phyloP scores from a whole-genome alignment of 345 rosid genomes.

The Populus euphratica region DNA sequence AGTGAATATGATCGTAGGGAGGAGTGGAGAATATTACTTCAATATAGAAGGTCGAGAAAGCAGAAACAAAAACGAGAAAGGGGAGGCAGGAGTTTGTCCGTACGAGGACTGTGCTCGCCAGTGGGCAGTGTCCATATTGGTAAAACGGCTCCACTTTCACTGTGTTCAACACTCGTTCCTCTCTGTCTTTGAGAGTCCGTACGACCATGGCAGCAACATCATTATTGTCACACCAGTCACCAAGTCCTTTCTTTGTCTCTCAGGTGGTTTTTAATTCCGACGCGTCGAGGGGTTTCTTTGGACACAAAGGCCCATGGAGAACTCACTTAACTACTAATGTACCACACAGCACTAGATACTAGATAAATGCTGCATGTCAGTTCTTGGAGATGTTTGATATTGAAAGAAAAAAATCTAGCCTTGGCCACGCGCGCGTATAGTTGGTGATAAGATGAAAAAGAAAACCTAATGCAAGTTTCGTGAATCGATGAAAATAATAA shows the following conservation, averaged over 20 bases:
- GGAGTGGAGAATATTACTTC: not conserved
- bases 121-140: not conserved
- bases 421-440: not conserved
- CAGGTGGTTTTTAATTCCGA: not conserved
- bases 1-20: no score
- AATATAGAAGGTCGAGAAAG: not conserved
- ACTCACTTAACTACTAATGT: not conserved
- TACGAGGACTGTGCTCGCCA: slow-evolving; percentile 13
- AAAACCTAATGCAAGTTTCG: no score
- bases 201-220: slow-evolving; percentile 10
- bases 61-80: not conserved
- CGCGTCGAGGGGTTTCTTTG: not conserved
- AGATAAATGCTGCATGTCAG: no score
- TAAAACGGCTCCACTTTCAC: slow-evolving; percentile 23
- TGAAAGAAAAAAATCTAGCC: not conserved
- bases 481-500: no score
- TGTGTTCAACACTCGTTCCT: slow-evolving; percentile 27
- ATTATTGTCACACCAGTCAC: slow-evolving; percentile 18
- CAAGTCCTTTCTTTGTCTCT: not conserved
- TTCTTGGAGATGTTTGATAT: not conserved
- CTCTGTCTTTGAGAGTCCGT: slow-evolving; percentile 1
- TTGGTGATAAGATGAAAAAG: not conserved
- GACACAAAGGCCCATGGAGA: not conserved
- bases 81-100: not conserved
- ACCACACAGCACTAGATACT: not conserved